Base-by-base conservation (phyloP, 2,329 filamentous ascomycete genomes). In the Neonectria neomacrospora region DNA sequence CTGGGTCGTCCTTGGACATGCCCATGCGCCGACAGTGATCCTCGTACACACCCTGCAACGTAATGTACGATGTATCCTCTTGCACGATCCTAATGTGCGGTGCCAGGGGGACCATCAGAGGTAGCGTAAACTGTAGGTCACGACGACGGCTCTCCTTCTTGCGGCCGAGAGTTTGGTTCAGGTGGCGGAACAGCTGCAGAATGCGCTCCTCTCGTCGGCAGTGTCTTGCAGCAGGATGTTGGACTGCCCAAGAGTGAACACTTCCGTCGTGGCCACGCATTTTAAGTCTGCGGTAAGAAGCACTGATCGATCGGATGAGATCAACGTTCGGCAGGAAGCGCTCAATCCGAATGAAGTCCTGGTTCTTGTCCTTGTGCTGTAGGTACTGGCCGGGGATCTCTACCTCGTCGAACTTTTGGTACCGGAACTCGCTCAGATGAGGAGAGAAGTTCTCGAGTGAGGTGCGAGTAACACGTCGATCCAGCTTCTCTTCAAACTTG, bases 191-290 rank as follows among this genome's bases (percentile, higher is more conserved):
- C 12, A 99, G 86, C 78, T 99, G 96, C 67, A 97, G 80, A 60
- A 98, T 97, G 28, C 96, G 88, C 80, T 99, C 96, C 77, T 99
- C 96, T 58, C 96, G 88, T 64, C 96, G 88, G 74, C 94, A 97
- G 77, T 97, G 94, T 60, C 96, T 85, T 3, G 94, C 93, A 2
- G 96, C 94, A 4, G 96, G 96, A 77, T 98, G 95, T 76, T 99
- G 96, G 37, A 99, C 93, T 3, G 94, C 94, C 80, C 97, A 99
- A 8, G 93, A 88, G 82, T 99, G 96, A n/a, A 97, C 83, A 75
- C 94, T 98, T 69, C 96, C 96, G 79, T 99, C 96, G 75, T 98
- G 95, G 16, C 96, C 96, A 68, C 96, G 92, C 76, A 99, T 98
- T 82, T 94, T 97, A 71, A 99, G 86, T 50, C 96, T 88, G 32